Conservation (phyloP, 768 basidiomycete species). For the Agaricus blazei region DNA sequence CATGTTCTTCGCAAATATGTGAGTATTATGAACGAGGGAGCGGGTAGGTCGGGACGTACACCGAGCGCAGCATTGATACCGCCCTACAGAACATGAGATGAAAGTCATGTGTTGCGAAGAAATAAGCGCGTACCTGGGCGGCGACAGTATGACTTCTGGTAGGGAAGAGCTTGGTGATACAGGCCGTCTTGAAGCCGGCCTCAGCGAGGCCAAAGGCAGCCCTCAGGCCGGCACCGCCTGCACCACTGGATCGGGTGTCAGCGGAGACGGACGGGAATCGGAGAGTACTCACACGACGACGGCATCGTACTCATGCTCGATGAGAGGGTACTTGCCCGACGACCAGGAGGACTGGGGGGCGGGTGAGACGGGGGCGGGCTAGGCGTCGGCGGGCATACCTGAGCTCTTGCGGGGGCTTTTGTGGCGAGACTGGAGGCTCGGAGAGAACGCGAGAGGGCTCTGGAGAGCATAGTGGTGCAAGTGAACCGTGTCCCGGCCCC, state of each 20-base stretch:
- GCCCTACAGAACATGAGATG: constrained; percentile 48
- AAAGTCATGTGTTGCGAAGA: constrained; percentile 6
- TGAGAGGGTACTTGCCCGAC: constrained; percentile 89
- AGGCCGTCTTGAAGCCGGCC: constrained; percentile 97
- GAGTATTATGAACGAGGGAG: constrained; percentile 1
- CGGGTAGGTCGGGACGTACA: constrained; percentile 37
- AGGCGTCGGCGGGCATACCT: constrained; percentile 39
- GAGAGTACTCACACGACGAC: constrained; percentile 89
- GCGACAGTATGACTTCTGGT: constrained; percentile 98
- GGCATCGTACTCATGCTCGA: constrained; percentile 99
- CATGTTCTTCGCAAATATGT: constrained; percentile 67
- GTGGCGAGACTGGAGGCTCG: constrained; percentile 63
- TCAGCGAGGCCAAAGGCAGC: constrained; percentile 98
- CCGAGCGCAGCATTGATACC: constrained; percentile 98
- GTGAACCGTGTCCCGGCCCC: constrained; percentile 39
- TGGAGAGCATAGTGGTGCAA: constrained; percentile 62
- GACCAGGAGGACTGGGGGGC: constrained; percentile 54
- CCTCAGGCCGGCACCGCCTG: constrained; percentile 96
- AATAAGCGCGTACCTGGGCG: constrained; percentile 63
- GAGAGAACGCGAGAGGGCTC: constrained; percentile 41
- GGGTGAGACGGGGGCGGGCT: constrained; percentile 11
- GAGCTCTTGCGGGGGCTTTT: constrained; percentile 72
- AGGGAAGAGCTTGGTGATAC: constrained; percentile 98
- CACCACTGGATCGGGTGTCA: constrained; percentile 54
- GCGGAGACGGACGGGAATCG: constrained; percentile 5